phyloP scores from a whole-genome alignment of 1,284 basidiomycete species.

The Lignosus rhinocerotis region DNA sequence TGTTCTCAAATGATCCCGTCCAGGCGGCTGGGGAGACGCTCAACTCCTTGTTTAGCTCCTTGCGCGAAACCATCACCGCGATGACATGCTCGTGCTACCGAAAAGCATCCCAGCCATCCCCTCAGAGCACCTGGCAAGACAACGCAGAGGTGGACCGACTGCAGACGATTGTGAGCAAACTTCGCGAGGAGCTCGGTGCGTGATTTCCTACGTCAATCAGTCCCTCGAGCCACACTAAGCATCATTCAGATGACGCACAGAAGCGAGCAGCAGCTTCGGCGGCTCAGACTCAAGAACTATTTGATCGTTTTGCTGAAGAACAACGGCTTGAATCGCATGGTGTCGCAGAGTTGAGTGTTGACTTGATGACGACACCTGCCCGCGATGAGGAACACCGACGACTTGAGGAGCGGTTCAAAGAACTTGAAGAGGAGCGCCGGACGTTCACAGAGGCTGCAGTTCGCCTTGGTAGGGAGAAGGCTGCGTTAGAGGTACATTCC shows the following conservation, averaged over 20 bases:
- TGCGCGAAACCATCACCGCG: slow-evolving; percentile 30
- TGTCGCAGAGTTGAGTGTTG: slow-evolving; percentile 44
- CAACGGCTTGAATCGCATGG: slow-evolving; percentile 28
- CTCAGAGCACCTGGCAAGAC: slow-evolving; percentile 1
- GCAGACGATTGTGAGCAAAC: slow-evolving; percentile 29
- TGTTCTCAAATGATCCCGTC: slow-evolving; percentile 57
- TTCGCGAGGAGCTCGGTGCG: slow-evolving; percentile 61
- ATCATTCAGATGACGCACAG: slow-evolving; percentile 48
- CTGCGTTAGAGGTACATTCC: slow-evolving; percentile 59
- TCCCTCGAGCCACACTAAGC: neutral
- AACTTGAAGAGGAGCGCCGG: slow-evolving; percentile 68
- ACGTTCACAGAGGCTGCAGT: slow-evolving; percentile 67
- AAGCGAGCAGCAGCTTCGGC: slow-evolving; percentile 40
- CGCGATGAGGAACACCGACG: slow-evolving; percentile 53
- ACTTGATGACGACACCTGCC: slow-evolving; percentile 52
- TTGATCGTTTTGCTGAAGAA: slow-evolving; percentile 51
- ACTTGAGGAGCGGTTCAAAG: slow-evolving; percentile 48
- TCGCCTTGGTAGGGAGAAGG: slow-evolving; percentile 65
- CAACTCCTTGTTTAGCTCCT: slow-evolving; percentile 44
- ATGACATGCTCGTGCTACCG: neutral
- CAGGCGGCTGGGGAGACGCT: slow-evolving; percentile 56
- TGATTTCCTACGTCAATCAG: neutral
- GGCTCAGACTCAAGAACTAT: slow-evolving; percentile 44
- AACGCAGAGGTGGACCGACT: slow-evolving; percentile 26
- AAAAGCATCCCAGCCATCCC: slow-evolving; percentile 18